Evolutionary conservation across 129 eudicot species (phyloP), one percentile per base, ranked within the genome.

Genomic region (Heracleum sosnowskyi): DNA sequence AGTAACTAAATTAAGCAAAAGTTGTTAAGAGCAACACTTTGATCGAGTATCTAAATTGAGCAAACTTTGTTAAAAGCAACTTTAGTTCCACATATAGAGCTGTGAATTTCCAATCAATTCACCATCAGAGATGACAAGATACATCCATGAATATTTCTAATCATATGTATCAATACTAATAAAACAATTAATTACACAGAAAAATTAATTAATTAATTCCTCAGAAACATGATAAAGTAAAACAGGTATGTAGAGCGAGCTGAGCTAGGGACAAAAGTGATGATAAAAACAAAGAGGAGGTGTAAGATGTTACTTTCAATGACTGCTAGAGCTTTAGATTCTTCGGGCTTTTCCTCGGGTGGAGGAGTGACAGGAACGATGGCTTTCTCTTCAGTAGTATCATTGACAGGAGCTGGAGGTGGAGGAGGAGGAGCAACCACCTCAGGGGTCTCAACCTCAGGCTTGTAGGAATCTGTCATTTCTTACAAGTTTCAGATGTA

Each of bases 381-480:
- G 28, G 91, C 60, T 84, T 92, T 90, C 89, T 89, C 98, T 83
- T 88, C 96, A 17, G 86, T 26, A 34, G 87, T 31, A 46, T 81
- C 89, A 4, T 70, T 78, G 26, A 77, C 78, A 0, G 85, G 74
- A 69, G 74, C 4, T 16, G 74, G 74, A 18, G 74, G 4, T 2
- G 74, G 74, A 69, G 81, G 74, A 69, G 81, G 79, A 16, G 85
- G 80, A 28, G 83, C 74, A 63, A 86, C 72, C 75, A 75, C 92
- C 46, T 86, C 66, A 45, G 89, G 81, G 7, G 88, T 47, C 82
- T 88, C 89, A 3, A 85, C 63, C 77, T 87, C 88, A 7, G 68
- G 68, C 83, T 89, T 89, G 83, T 84, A 88, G 37, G 77, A 45
- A 66, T 13, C 72, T 55, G 95, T 90, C 97, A 91, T 93, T 31